Evolutionary conservation across 495 filamentous ascomycete species (phyloP).

Genomic region (Neurospora sublineolata): DNA sequence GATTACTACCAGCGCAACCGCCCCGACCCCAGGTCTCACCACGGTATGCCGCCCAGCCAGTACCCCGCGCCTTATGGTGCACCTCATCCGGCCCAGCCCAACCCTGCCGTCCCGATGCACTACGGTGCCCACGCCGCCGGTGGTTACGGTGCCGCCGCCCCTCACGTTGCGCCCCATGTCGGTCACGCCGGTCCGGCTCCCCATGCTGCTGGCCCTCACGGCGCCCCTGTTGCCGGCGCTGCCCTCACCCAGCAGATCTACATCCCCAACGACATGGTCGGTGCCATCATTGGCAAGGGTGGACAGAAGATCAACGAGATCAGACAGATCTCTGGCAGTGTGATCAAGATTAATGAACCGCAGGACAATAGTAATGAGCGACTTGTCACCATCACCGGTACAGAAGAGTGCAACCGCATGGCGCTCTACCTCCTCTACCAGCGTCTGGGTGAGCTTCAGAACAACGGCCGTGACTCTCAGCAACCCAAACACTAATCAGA

Average conservation of each 20-base stretch:
- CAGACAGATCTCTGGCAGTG: slow-evolving; percentile 87
- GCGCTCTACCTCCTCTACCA: slow-evolving; percentile 98
- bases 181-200: slow-evolving; percentile 38
- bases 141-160: slow-evolving; percentile 63
- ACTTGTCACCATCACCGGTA: slow-evolving; percentile 93
- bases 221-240: slow-evolving; percentile 61
- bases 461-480: slow-evolving; percentile 5
- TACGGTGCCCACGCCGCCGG: slow-evolving; percentile 41
- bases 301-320: slow-evolving; percentile 99
- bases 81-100: slow-evolving; percentile 47
- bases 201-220: slow-evolving; percentile 46
- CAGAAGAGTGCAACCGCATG: slow-evolving; percentile 97
- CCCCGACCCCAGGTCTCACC: slow-evolving; percentile 52
- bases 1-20: slow-evolving; percentile 62
- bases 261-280: slow-evolving; percentile 99
- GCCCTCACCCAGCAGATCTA: slow-evolving; percentile 90
- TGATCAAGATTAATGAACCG: slow-evolving; percentile 99
- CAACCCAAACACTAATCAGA: slow-evolving; percentile 9
- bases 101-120: slow-evolving; percentile 59
- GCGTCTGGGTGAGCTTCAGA: slow-evolving; percentile 67
- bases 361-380: slow-evolving; percentile 98
- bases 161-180: slow-evolving; percentile 47
- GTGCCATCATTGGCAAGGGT: slow-evolving; percentile 96
- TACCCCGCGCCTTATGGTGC: slow-evolving; percentile 51
- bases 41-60: slow-evolving; percentile 30